These are phyloP conservation scores for Rhamnella rubrinervis DNA, from an alignment of 331 rosid species.

Conservation along the genomic window DNA sequence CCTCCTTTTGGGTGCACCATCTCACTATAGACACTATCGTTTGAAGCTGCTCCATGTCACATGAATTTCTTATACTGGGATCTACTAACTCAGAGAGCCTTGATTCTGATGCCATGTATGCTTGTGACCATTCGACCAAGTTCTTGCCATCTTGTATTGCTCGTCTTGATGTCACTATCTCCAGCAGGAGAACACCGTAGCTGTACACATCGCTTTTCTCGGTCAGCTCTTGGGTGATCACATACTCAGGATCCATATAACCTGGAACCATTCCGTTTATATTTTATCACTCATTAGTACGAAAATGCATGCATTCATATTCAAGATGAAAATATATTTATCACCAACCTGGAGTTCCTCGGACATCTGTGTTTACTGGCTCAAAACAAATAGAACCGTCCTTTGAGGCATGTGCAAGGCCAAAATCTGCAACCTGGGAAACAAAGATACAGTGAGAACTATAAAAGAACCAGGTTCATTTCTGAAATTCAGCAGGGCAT, in stretches of 20 bases:
- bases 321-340: slow-evolving; percentile 1
- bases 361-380: slow-evolving; percentile 74
- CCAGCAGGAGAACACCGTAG: slow-evolving; percentile 87
- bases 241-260: slow-evolving; percentile 97
- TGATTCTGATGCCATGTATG: slow-evolving; percentile 53
- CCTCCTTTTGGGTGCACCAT: slow-evolving; percentile 96
- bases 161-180: slow-evolving; percentile 77
- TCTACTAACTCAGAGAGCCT: slow-evolving; percentile 76
- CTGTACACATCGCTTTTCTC: slow-evolving; percentile 94
- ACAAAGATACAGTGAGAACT: slow-evolving; percentile 6
- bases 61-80: slow-evolving; percentile 62
- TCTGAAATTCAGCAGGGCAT: slow-evolving; percentile 13
- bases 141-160: slow-evolving; percentile 77
- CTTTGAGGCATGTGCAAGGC: slow-evolving; percentile 93
- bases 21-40: slow-evolving; percentile 63
- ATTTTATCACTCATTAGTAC: slow-evolving; percentile 10
- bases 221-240: slow-evolving; percentile 90
- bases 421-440: slow-evolving; percentile 93
- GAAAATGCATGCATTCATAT: slow-evolving; percentile 8
- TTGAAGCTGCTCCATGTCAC: slow-evolving; percentile 82
- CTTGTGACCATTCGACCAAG: slow-evolving; percentile 90
- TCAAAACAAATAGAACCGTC: slow-evolving; percentile 84
- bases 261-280: slow-evolving; percentile 53
- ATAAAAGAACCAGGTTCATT: not conserved
- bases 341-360: slow-evolving; percentile 88